Evolutionary conservation across 2,329 filamentous ascomycete species (phyloP), one percentile per base, ranked within the genome.

Genomic region (Neocucurbitaria cava): DNA sequence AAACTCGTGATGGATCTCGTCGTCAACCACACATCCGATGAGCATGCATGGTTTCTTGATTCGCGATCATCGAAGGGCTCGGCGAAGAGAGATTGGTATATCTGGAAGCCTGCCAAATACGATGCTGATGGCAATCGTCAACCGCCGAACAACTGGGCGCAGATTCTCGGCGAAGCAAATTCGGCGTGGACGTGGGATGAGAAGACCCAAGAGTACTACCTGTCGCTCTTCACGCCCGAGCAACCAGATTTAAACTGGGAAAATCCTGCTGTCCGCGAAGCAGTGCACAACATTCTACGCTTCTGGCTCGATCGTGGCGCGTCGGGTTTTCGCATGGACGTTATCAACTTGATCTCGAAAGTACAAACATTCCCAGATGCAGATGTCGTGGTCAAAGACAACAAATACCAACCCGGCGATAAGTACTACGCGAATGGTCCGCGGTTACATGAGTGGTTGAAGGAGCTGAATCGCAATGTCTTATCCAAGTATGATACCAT

Each of bases 181-280:
- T 85, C 79, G 49, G 81, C 83, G 0, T 91, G 89, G 89, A 81
- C 86, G 36, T 93, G 85, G 79, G 89, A 92, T 64, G 86, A 89
- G 62, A 72, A 74, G 18, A 91, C 88, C 0, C 81, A 84, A 23
- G 88, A 94, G 73, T 93, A 91, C 72, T 93, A 91, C 64, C 83
- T 93, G 0, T 87, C 89, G 49, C 81, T 95, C 10, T 96, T 91
- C 71, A 87, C 88, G 1, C 83, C 83, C 6, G 86, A 90, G 59
- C 91, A 94, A 69, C 91, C 91, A 0, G 91, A 95, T 65, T 79
- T 95, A 4, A 95, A 95, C 74, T 95, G 90, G 90, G 89, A 93
- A 66, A 89, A 88, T 48, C 81, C 82, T 0, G 84, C 82, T 5
- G 84, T 89, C 0, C 83, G 89, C 17, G 78, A 83, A 24, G 90